Conservation (phyloP, 305 asterid genomes). For the Solanum hybrid region DNA sequence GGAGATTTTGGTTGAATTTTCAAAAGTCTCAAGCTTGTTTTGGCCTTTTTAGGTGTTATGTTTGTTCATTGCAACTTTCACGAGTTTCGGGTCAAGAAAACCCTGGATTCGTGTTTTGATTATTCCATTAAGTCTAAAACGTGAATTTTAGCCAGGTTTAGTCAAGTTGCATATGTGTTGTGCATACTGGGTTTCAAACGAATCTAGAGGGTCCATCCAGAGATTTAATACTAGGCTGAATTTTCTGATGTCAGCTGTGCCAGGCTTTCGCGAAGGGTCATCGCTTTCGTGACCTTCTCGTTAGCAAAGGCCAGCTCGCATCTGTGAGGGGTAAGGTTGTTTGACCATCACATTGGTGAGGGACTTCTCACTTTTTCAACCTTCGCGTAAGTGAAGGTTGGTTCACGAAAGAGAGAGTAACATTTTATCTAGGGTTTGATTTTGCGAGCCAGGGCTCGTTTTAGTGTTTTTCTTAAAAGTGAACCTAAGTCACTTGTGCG, state of each 20-base stretch:
- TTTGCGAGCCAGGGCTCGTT: neutral
- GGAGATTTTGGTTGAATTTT: neutral
- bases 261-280: neutral
- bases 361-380: no score
- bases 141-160: neutral
- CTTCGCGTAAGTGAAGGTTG: no score
- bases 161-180: neutral
- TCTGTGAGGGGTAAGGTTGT: neutral
- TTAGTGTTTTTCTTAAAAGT: neutral
- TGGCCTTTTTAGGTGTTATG: neutral
- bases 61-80: neutral
- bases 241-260: neutral
- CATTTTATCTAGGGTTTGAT: neutral
- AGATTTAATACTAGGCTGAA: neutral
- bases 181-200: neutral
- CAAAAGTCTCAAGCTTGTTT: neutral
- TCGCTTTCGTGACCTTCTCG: neutral
- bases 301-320: no score
- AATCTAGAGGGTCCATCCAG: neutral
- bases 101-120: neutral
- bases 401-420: no score
- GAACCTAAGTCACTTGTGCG: neutral
- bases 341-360: neutral
- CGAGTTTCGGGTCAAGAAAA: neutral
- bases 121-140: neutral